phyloP scores from a whole-genome alignment of 345 rosid genomes.

The Psidium friedrichsthalianum region DNA sequence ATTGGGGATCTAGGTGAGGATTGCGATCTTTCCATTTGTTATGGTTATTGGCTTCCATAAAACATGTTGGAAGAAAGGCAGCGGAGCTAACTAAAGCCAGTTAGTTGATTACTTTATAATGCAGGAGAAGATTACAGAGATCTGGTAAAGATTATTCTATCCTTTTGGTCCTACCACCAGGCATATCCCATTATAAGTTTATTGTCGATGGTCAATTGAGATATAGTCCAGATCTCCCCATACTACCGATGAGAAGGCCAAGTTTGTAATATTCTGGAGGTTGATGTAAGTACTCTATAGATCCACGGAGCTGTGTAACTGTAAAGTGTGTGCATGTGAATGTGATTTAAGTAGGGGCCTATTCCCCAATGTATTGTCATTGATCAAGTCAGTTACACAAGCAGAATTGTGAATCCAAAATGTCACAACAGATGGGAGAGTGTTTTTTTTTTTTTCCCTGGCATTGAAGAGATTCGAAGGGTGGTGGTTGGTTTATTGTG shows the following conservation, averaged over 20 bases:
- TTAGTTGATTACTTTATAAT: conserved; percentile 2
- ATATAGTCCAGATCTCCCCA: conserved; percentile 67
- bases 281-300: conserved; percentile 40
- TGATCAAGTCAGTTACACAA: neutral
- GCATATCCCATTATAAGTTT: conserved; percentile 77
- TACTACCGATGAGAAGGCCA: conserved; percentile 50
- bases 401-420: neutral
- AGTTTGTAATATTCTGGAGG: conserved; percentile 75
- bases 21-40: neutral
- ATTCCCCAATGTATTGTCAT: neutral
- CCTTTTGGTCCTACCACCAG: conserved; percentile 68
- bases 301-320: neutral
- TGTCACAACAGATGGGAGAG: neutral
- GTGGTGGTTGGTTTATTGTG: neutral
- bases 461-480: neutral
- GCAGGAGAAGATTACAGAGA: conserved; percentile 71
- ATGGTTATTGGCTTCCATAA: neutral
- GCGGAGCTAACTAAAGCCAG: neutral
- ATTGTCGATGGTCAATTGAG: conserved; percentile 82
- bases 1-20: conserved; percentile 62
- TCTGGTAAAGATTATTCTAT: conserved; percentile 77
- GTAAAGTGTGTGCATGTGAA: neutral
- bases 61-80: neutral
- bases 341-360: neutral
- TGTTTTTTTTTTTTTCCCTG: neutral